Base-by-base conservation (phyloP, 257 asterid genomes). In the Solanum appendiculatum region DNA sequence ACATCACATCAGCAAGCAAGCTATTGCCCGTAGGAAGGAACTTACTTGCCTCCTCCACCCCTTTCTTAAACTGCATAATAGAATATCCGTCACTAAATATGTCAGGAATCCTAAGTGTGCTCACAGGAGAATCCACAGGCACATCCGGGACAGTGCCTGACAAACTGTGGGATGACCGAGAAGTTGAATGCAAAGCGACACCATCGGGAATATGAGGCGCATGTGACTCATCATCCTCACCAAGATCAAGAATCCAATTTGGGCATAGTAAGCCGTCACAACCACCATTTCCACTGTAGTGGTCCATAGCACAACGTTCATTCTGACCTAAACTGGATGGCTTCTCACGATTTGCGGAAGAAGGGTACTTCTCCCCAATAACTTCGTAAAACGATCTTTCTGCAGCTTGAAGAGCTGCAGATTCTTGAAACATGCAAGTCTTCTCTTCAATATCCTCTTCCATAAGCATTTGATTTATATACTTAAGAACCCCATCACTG, bases 391-490 rank as follows among this genome's bases (percentile, higher is more conserved):
- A 95, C 5, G 95, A 95, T 88, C 88, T 91, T 84, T 95, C 97
- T 56, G 93, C 92, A 4, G 96, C 97, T 87, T 89, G 91, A 84
- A 93, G 91, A 90, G 92, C 97, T 87, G 90, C 86, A 15, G 95
- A 93, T 82, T 93, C 95, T 70, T 92, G 94, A 85, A 94, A 91
- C 94, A 92, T 88, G 51, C 89, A 89, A 2, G 93, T 20, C 87
- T 91, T 92, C 34, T 95, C 95, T 86, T 92, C 97, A 91, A 92
- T 95, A 33, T 94, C 97, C 89, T 95, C 98, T 68, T 94, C 94
- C 97, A 95, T 94, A 27, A 94, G 92, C 88, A 95, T 91, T 87
- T 91, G 92, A 89, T 92, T 91, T 88, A 95, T 94, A 90, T 90
- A 95, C n/a, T 93, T 90, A 89, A 95, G 82, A 4, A 91, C 90